A percentile compares a stretch with the other conserved stretches of the same genome.
phyloP scores from a whole-genome alignment of 352 stramenopile species.

The Pythium biforme region DNA sequence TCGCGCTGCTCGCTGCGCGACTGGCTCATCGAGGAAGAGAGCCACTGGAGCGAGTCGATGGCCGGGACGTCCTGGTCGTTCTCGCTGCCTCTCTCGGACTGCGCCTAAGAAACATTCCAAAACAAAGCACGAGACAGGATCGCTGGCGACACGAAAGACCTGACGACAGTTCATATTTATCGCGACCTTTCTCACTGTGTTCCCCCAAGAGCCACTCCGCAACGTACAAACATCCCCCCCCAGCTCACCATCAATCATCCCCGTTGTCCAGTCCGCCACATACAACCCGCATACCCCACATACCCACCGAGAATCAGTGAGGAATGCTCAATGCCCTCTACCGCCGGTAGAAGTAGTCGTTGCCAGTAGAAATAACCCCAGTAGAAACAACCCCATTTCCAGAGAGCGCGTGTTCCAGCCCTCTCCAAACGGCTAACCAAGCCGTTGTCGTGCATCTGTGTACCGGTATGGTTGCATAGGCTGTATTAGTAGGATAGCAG shows the following conservation, averaged over 20 bases:
- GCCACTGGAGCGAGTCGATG: conserved; percentile 55
- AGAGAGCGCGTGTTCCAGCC: neutral
- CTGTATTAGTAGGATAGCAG: neutral
- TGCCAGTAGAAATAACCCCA: neutral
- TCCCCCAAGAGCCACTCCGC: neutral
- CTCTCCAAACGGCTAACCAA: neutral
- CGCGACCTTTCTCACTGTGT: conserved; percentile 8
- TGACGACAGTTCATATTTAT: conserved; percentile 14
- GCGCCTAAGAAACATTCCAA: conserved; percentile 21
- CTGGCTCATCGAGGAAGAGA: conserved; percentile 57
- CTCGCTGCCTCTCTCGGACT: conserved; percentile 47
- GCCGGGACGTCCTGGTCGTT: conserved; percentile 59
- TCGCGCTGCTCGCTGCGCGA: conserved; percentile 47
- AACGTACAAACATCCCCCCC: too few relatives aligned
- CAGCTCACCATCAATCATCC: too few relatives aligned
- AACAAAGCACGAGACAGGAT: neutral
- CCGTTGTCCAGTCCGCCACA: neutral
- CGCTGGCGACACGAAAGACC: neutral
- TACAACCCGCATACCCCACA: neutral
- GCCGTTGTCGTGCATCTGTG: neutral
- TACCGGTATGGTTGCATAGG: too few relatives aligned
- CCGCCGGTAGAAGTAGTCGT: conserved; percentile 16
- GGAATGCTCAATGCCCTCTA: neutral
- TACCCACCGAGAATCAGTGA: neutral
- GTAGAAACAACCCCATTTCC: neutral